Evolutionary conservation across 2,329 filamentous ascomycete genomes (phyloP), one percentile per base, ranked within the genome.

Genomic region (Ophioceras dolichostomum): DNA sequence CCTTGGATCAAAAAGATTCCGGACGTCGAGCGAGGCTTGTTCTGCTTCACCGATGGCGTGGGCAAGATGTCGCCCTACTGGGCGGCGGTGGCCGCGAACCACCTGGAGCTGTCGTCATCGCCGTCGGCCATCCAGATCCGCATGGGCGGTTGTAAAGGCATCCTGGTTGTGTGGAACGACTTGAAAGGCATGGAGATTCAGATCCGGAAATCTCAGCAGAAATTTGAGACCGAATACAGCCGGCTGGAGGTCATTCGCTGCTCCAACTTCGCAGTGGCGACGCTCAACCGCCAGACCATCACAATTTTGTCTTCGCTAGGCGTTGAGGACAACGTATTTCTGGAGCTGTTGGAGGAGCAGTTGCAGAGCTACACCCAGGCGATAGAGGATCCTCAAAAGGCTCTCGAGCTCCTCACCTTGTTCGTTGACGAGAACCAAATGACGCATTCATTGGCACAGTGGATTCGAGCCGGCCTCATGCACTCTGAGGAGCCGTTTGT

Each of bases 91-190:
- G 75, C 93, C 32, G 72, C 79, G 8, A 62, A 73, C 12, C 81
- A 91, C 45, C 73, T 93, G 42, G 69, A 70, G 1, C 54, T 87
- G 21, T 60, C 66, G 16, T 59, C 69, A 4, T 62, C 74, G 5
- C 88, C 91, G 0, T 94, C 87, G 0, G 82, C 84, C 0, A 89
- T 84, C 46, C 91, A 98, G 49, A 94, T 96, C 49, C 83, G 91
- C 7, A 76, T 95, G 49, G 88, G 85, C 8, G 91, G 91, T 1
- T 88, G 79, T 60, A 98, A 98, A 60, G 91, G 91, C 0, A 78
- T 98, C 12, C 65, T 98, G 14, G 76, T 78, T 0, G 68, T 86
- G 4, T 89, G 84, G 58, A 14, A 38, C 9, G 35, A 37, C n/a
- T 10, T 37, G 13, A 70, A 70, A 42, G 70, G 69, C 0, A 72